These are phyloP conservation scores for Neofusicoccum sp. DNA, from an alignment of 2,329 filamentous ascomycete genomes.

Conservation along the genomic window DNA sequence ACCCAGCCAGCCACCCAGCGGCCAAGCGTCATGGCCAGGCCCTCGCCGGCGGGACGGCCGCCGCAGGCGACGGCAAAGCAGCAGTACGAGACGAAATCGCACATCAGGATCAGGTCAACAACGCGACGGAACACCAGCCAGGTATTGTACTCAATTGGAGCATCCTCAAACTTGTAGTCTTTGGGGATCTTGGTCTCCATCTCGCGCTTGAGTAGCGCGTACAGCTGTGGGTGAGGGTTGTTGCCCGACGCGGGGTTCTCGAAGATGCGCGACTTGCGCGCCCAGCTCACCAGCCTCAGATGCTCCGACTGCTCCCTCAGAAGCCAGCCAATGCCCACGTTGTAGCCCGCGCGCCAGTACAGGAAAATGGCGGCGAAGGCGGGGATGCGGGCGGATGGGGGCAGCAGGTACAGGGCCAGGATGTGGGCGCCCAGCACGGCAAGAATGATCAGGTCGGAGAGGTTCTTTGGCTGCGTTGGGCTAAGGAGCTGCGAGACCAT, in stretches of 20 bases:
- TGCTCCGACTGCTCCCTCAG: conserved; percentile 88
- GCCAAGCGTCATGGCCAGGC: conserved; percentile 62
- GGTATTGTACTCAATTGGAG: conserved; percentile 97
- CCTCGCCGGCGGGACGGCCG: conserved; percentile 71
- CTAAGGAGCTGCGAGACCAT: conserved; percentile 98
- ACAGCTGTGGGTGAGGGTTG: conserved; percentile 79
- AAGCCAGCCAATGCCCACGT: conserved; percentile 87
- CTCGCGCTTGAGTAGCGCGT: conserved; percentile 80
- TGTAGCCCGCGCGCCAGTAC: conserved; percentile 91
- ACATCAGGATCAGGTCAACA: conserved; percentile 97
- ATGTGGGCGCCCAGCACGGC: conserved; percentile 74
- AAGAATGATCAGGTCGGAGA: conserved; percentile 80
- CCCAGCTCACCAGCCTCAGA: conserved; percentile 81
- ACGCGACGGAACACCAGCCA: conserved; percentile 95
- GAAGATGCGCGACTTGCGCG: conserved; percentile 80
- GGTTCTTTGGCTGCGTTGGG: conserved; percentile 90
- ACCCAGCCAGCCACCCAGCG: conserved; percentile 78
- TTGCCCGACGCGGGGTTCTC: conserved; percentile 76
- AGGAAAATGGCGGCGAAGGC: conserved; percentile 81
- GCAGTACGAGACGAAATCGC: conserved; percentile 96
- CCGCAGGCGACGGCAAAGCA: conserved; percentile 90
- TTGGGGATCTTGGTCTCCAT: conserved; percentile 91
- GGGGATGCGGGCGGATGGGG: conserved; percentile 66
- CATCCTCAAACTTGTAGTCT: conserved; percentile 90
- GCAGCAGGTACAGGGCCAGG: conserved; percentile 69